phyloP scores from a whole-genome alignment of 176 grass and related monocot species.

The Cocos nucifera region DNA sequence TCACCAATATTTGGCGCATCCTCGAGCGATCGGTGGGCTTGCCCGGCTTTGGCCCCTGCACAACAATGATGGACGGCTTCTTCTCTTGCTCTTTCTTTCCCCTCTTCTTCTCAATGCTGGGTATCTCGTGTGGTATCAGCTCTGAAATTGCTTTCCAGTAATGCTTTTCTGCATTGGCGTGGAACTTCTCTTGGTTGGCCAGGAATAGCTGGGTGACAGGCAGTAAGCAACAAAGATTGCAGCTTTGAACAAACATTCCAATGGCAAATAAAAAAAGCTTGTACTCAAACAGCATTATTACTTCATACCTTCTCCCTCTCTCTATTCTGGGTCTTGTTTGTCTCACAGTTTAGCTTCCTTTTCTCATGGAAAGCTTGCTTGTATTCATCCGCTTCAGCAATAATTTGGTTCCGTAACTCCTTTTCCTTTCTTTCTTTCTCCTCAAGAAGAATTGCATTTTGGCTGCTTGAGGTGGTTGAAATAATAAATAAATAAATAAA shows the following conservation, averaged over 20 bases:
- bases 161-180: conserved; percentile 16
- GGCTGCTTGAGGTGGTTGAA: conserved; percentile 4
- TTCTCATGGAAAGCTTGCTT: conserved; percentile 21
- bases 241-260: background rate
- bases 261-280: too few species aligned
- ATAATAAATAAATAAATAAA: too few species aligned
- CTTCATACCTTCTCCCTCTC: conserved; percentile 15
- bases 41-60: conserved; percentile 17
- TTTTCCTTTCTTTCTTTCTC: conserved; percentile 21
- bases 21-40: conserved; percentile 15
- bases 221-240: background rate
- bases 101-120: conserved; percentile 13
- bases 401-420: conserved; percentile 4
- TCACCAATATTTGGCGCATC: conserved; percentile 12
- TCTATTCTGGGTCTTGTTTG: conserved; percentile 13
- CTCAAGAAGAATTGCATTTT: conserved; percentile 19
- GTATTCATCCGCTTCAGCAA: conserved; percentile 12
- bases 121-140: conserved; percentile 12
- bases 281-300: background rate
- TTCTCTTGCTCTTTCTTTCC: conserved; percentile 16
- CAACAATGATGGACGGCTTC: conserved; percentile 9
- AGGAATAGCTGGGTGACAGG: conserved; percentile 5
- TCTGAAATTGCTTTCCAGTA: conserved; percentile 21
- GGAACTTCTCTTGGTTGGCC: conserved; percentile 19
- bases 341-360: conserved; percentile 20